A percentile compares a stretch with the other conserved stretches of the same genome.
phyloP scores from a whole-genome alignment of 257 asterid species.

The Rehmannia glutinosa region DNA sequence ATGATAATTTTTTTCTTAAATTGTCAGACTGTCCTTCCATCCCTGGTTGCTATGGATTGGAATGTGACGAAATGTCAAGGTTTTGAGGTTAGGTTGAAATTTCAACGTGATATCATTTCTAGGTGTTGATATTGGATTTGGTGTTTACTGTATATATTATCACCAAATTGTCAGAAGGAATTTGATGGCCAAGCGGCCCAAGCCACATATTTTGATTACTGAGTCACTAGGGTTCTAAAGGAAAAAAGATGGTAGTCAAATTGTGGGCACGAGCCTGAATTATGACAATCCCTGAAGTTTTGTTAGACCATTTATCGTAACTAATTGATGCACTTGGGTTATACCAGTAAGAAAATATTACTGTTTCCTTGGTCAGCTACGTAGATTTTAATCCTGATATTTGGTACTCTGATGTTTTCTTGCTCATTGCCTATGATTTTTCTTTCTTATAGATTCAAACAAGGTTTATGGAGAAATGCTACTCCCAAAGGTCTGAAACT shows the following conservation, averaged over 20 bases:
- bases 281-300: not conserved
- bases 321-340: slow-evolving; percentile 1
- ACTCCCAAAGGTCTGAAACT: slow-evolving; percentile 88
- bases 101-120: not conserved
- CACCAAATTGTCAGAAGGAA: slow-evolving; percentile 9
- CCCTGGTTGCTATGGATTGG: not conserved
- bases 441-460: slow-evolving; percentile 52
- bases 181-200: not conserved
- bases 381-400: slow-evolving; percentile 5
- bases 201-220: not conserved
- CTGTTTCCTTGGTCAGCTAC: slow-evolving; percentile 7
- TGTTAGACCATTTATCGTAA: not conserved
- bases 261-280: not conserved
- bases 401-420: not conserved
- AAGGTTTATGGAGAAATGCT: slow-evolving; percentile 90
- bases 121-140: not conserved
- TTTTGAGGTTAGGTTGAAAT: slow-evolving; percentile 5
- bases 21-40: not conserved
- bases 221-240: not conserved
- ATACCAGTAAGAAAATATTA: not conserved
- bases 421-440: slow-evolving; percentile 11
- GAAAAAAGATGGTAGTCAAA: not conserved
- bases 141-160: not conserved
- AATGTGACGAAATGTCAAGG: not conserved
- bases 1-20: not conserved